These are phyloP conservation scores for Diaporthe ilicicola DNA, from an alignment of 2,329 filamentous ascomycete species.

Conservation along the genomic window DNA sequence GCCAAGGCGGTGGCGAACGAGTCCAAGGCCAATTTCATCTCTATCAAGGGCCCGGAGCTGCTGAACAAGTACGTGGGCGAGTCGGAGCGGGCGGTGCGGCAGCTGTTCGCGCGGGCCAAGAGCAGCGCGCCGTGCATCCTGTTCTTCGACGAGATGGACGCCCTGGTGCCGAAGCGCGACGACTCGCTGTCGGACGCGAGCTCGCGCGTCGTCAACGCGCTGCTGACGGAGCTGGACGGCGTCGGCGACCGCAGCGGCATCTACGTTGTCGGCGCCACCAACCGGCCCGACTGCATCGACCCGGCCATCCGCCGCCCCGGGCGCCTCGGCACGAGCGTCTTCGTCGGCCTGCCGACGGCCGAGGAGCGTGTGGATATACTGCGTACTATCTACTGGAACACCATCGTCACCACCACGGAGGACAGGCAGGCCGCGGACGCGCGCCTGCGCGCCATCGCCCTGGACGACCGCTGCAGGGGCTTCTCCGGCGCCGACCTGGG, in stretches of 20 bases:
- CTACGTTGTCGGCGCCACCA: conserved; percentile 94
- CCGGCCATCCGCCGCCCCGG: conserved; percentile 93
- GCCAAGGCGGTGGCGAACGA: conserved; percentile 97
- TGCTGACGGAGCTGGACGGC: conserved; percentile 94
- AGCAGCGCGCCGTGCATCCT: conserved; percentile 91
- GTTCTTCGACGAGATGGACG: conserved; percentile 98
- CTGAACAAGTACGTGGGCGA: conserved; percentile 99
- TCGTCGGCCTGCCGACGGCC: conserved; percentile 83
- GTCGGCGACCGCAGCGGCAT: conserved; percentile 82
- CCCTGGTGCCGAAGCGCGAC: conserved; percentile 85
- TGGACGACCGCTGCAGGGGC: conserved; percentile 72
- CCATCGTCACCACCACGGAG: conserved; percentile 56
- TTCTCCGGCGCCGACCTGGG: conserved; percentile 78
- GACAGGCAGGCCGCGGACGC: background rate
- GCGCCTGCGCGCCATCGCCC: conserved; percentile 69
- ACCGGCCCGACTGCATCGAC: conserved; percentile 96
- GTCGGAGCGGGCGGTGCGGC: conserved; percentile 89
- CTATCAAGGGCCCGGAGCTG: conserved; percentile 94
- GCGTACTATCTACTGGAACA: conserved; percentile 67
- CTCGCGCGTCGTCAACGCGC: conserved; percentile 90
- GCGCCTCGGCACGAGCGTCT: conserved; percentile 86
- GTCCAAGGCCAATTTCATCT: conserved; percentile 96
- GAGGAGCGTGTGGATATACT: conserved; percentile 86
- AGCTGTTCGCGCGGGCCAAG: conserved; percentile 88
- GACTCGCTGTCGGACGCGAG: conserved; percentile 78